Conservation (phyloP, 805 yeast genomes). For the Sugiyamaella marilandica region DNA sequence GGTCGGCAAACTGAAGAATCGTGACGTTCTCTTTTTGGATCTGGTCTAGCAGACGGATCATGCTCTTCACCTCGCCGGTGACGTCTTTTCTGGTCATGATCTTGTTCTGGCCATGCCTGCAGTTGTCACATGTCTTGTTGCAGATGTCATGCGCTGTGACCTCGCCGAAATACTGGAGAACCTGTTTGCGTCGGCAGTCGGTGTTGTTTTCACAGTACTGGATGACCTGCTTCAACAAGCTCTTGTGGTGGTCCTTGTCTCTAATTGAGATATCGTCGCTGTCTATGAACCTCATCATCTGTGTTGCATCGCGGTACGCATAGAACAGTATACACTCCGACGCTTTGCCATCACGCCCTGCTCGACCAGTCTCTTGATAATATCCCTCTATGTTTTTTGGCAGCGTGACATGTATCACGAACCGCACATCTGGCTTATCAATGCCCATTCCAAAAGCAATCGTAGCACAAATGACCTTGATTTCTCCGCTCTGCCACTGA, state of each 20-base stretch:
- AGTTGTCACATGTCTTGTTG: conserved; percentile 77
- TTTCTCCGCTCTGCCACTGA: conserved; percentile 69
- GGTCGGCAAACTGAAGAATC: conserved; percentile 72
- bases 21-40: conserved; percentile 60
- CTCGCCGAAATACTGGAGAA: conserved; percentile 87
- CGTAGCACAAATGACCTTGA: conserved; percentile 89
- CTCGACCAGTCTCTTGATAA: conserved; percentile 98
- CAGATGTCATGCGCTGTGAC: conserved; percentile 59
- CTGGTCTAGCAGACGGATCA: conserved; percentile 53
- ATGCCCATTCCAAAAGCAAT: conserved; percentile 99
- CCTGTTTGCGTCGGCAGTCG: conserved; percentile 87
- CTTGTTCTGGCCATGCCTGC: conserved; percentile 40
- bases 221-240: conserved; percentile 74
- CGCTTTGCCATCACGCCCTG: conserved; percentile 86
- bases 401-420: conserved; percentile 77
- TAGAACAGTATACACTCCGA: conserved; percentile 82
- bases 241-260: conserved; percentile 70
- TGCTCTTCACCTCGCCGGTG: conserved; percentile 55
- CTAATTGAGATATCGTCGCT: conserved; percentile 63
- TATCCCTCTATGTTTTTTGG: conserved; percentile 92
- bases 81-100: conserved; percentile 46
- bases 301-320: conserved; percentile 72
- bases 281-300: conserved; percentile 70
- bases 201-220: conserved; percentile 87
- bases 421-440: conserved; percentile 91